Evolutionary conservation across 495 filamentous ascomycete genomes (phyloP), one percentile per base, ranked within the genome.

Genomic region (Haplographium delicatum): DNA sequence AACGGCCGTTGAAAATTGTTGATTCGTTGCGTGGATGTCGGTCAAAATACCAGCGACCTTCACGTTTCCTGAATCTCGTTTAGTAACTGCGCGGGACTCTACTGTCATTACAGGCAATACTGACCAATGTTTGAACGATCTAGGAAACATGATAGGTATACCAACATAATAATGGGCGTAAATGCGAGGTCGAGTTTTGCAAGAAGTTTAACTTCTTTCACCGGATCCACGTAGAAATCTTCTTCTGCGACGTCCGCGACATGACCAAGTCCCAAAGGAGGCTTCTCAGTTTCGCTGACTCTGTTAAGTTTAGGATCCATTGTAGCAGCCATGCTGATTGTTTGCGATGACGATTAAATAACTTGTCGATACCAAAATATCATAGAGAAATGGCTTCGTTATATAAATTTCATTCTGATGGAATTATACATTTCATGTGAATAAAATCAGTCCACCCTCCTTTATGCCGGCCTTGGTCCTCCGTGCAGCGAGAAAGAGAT

Each of bases 101-200:
- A n/a, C n/a, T n/a, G n/a, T n/a, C n/a, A n/a, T n/a, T n/a, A 20
- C 16, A 19, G 6, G 52, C 2, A 44, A 25, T 59, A 75, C 70
- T 68, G 25, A 75, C 70, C 71, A 23, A 75, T 73, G 51, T 70
- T 75, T 1, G 67, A 64, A 24, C 72, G 64, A 50, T 75, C 72
- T 28, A 75, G 50, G 42, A 74, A 74, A 44, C 68, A 70, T 10
- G 66, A 61, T 10, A 75, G 50, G 39, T 73, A 74, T 0, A 71
- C 65, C 10, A 75, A 53, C 72, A 73, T 75, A 45, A 75, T 73
- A 5, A 72, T 65, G 0, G 71, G 71, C 0, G 71, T 67, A 47
- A 75, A 71, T 8, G 64, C 65, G 1, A 62, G 13, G 56, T 75
- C 71, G n/a, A 75, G 56, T 33, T 73, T 73, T 28, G 60, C 42